phyloP scores from a whole-genome alignment of 768 basidiomycete genomes.

The Ramaria rubella region DNA sequence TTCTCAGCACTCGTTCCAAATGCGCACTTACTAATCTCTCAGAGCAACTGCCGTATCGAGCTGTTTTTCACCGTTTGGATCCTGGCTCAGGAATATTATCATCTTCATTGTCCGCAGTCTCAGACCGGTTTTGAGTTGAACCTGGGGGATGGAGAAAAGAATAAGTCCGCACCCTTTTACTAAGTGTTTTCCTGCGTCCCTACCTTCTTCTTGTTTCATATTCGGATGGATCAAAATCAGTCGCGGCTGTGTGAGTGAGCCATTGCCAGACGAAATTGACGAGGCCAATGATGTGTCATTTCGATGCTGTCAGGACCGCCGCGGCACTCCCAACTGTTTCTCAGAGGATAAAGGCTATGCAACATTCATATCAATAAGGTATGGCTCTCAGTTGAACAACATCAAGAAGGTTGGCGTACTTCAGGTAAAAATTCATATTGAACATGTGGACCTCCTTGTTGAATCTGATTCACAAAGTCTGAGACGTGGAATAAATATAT shows the following conservation, averaged over 20 bases:
- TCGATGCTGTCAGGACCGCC: conserved; percentile 70
- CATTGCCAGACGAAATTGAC: conserved; percentile 18
- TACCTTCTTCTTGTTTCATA: conserved; percentile 70
- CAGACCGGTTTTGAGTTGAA: conserved; percentile 26
- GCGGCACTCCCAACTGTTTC: conserved; percentile 59
- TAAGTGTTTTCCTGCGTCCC: conserved; percentile 60
- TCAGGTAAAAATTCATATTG: conserved; percentile 77
- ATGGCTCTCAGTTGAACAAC: too few relatives aligned
- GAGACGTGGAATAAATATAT: too few relatives aligned
- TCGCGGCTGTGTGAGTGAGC: neutral
- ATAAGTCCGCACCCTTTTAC: conserved; percentile 53
- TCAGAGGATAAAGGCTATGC: conserved; percentile 31
- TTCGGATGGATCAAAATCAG: conserved; percentile 31
- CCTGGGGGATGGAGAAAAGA: conserved; percentile 5
- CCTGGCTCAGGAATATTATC: conserved; percentile 53
- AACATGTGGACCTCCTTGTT: too few relatives aligned
- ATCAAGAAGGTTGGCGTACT: conserved; percentile 50
- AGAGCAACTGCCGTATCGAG: conserved; percentile 57
- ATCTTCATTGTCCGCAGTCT: conserved; percentile 47
- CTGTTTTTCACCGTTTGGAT: conserved; percentile 77
- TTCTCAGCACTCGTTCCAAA: too few relatives aligned
- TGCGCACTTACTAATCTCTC: too few relatives aligned
- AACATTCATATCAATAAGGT: too few relatives aligned
- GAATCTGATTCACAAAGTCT: too few relatives aligned
- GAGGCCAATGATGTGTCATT: conserved; percentile 64